Evolutionary conservation across 2,329 filamentous ascomycete genomes (phyloP).

Genomic region (Dothidotthia symphoricarpi): DNA sequence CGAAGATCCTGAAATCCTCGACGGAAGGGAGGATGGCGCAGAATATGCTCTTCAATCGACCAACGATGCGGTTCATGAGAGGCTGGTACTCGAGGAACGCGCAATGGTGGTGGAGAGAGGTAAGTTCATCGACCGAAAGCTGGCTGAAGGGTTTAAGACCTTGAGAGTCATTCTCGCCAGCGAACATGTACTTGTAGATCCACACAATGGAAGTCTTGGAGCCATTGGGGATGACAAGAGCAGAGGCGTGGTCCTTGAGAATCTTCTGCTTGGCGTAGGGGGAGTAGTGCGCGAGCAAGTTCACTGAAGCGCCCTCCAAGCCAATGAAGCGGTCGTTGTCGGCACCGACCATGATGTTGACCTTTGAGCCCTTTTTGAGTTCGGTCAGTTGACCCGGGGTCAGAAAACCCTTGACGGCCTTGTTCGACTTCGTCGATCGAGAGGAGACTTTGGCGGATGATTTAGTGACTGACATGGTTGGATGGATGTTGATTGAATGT

Average conservation of each 20-base stretch:
- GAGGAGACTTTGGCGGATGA: no score
- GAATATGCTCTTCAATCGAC: conserved; percentile 8
- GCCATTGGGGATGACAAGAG: conserved; percentile 14
- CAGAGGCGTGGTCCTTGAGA: neutral
- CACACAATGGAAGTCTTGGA: conserved; percentile 15
- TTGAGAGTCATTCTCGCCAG: conserved; percentile 12
- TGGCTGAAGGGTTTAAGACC: conserved; percentile 8
- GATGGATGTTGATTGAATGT: no score
- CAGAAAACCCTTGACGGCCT: conserved; percentile 1
- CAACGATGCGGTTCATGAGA: conserved; percentile 9
- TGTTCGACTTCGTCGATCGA: neutral
- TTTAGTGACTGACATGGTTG: no score
- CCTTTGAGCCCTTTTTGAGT: conserved; percentile 17
- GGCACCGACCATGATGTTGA: conserved; percentile 17
- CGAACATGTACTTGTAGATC: conserved; percentile 27
- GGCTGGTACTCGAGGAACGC: conserved; percentile 15
- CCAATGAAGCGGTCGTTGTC: conserved; percentile 16
- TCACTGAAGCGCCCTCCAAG: conserved; percentile 17
- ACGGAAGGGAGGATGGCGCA: conserved; percentile 7
- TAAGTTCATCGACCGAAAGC: conserved; percentile 11
- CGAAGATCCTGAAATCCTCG: conserved; percentile 9
- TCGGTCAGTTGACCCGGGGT: conserved; percentile 9
- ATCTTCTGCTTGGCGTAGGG: conserved; percentile 16
- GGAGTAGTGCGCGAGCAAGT: conserved; percentile 18
- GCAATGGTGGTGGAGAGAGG: conserved; percentile 15